These are phyloP conservation scores for Fusarium sp. DNA, from an alignment of 2,329 filamentous ascomycete genomes.

Conservation along the genomic window DNA sequence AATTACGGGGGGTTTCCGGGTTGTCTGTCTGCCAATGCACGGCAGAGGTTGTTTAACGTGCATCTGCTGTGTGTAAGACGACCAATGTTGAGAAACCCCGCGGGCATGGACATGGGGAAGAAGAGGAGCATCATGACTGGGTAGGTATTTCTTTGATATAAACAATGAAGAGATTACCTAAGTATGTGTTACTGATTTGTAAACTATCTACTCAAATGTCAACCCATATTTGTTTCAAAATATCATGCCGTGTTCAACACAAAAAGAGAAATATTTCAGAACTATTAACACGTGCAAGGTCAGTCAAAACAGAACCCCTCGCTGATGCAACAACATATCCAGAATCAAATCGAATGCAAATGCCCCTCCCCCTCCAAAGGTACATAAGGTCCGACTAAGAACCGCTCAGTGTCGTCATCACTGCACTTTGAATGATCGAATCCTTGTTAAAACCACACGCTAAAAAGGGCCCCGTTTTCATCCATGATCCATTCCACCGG, in stretches of 20 bases:
- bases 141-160: constrained; percentile 13
- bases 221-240: not conserved
- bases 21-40: constrained; percentile 1
- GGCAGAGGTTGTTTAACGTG: constrained; percentile 21
- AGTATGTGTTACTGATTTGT: not conserved
- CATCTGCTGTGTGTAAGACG: constrained; percentile 35
- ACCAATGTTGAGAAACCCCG: constrained; percentile 32
- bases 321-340: constrained; percentile 8
- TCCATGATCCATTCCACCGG: constrained; percentile 32
- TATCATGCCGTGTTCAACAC: not conserved
- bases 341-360: constrained; percentile 14
- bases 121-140: constrained; percentile 13
- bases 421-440: constrained; percentile 24
- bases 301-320: constrained; percentile 40
- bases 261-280: not conserved
- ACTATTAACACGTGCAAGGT: constrained; percentile 31
- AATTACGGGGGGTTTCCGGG: constrained; percentile 15
- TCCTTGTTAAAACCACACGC: constrained; percentile 19
- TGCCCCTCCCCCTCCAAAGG: constrained; percentile 44
- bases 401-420: constrained; percentile 46
- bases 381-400: constrained; percentile 32
- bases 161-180: not conserved
- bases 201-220: not conserved
- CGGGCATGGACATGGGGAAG: constrained; percentile 21
- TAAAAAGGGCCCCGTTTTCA: constrained; percentile 33